Percentiles rank a stretch among this genome's conserved stretches.
Conservation (phyloP, 352 stramenopile species). For the Albugo laibachii region DNA sequence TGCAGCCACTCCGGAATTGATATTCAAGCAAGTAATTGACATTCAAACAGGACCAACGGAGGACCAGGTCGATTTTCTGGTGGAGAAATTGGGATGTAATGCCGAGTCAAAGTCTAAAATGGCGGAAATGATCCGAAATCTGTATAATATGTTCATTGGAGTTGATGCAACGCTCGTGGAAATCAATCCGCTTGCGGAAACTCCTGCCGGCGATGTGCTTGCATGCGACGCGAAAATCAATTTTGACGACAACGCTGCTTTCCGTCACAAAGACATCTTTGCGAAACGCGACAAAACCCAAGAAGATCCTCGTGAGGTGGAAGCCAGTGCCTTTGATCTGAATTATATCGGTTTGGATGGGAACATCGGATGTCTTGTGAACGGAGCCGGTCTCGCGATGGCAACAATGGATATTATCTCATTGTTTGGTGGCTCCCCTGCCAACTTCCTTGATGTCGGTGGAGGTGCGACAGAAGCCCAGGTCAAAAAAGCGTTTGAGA, state of each 20-base stretch:
- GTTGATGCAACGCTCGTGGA: conserved; percentile 95
- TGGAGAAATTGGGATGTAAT: conserved; percentile 43
- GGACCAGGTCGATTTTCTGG: conserved; percentile 52
- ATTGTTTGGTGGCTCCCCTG: conserved; percentile 89
- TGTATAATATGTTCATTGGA: conserved; percentile 95
- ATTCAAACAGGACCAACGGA: conserved; percentile 83
- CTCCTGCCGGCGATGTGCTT: conserved; percentile 85
- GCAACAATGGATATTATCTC: conserved; percentile 99
- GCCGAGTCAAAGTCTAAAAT: conserved; percentile 32
- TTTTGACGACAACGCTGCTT: conserved; percentile 98
- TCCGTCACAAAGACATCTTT: conserved; percentile 92
- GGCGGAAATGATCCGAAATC: conserved; percentile 52
- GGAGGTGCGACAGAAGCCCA: conserved; percentile 85
- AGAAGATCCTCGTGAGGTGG: conserved; percentile 92
- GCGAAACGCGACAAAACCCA: conserved; percentile 74
- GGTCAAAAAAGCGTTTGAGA: conserved; percentile 79
- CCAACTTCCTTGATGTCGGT: conserved; percentile 99
- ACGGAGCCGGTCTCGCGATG: conserved; percentile 97
- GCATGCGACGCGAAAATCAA: conserved; percentile 97
- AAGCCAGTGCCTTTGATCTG: conserved; percentile 87
- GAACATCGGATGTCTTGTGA: conserved; percentile 99
- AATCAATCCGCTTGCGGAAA: conserved; percentile 98
- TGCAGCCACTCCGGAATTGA: conserved; percentile 81
- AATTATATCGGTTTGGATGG: conserved; percentile 99
- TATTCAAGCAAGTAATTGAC: conserved; percentile 89